Percentiles rank a stretch among this genome's conserved stretches.
Evolutionary conservation across 805 yeast genomes (phyloP).

Genomic region (Candida suzukii): DNA sequence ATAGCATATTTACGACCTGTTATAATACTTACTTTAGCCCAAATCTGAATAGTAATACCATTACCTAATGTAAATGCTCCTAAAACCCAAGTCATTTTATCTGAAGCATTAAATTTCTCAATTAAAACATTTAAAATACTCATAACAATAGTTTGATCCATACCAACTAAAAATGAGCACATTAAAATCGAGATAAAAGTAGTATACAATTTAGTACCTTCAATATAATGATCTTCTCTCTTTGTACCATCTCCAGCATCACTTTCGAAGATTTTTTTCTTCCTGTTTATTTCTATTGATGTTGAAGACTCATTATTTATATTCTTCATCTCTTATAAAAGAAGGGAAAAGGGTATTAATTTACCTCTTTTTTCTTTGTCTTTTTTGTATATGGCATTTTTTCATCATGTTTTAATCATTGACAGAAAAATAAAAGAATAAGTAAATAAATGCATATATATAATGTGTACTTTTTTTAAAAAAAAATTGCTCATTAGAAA

Average conservation of each 20-base stretch:
- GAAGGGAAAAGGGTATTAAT: no score
- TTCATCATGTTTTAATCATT: no score
- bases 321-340: no score
- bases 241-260: constrained; percentile 36
- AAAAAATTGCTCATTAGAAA: no score
- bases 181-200: constrained; percentile 6
- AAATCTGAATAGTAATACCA: constrained; percentile 46
- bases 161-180: constrained; percentile 28
- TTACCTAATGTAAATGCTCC: constrained; percentile 48
- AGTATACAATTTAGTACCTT: constrained; percentile 13
- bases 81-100: constrained; percentile 52
- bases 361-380: no score
- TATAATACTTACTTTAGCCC: constrained; percentile 50
- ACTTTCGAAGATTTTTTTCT: constrained; percentile 23
- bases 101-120: constrained; percentile 39
- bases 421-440: no score
- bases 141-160: constrained; percentile 54
- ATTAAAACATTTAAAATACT: constrained; percentile 45
- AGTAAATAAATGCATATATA: no score
- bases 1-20: constrained; percentile 50
- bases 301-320: no score
- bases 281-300: not conserved
- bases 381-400: no score
- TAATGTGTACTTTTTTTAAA: no score
- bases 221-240: constrained; percentile 19